Conservation (phyloP, 495 filamentous ascomycete genomes). For the Neohortaea acidophila region DNA sequence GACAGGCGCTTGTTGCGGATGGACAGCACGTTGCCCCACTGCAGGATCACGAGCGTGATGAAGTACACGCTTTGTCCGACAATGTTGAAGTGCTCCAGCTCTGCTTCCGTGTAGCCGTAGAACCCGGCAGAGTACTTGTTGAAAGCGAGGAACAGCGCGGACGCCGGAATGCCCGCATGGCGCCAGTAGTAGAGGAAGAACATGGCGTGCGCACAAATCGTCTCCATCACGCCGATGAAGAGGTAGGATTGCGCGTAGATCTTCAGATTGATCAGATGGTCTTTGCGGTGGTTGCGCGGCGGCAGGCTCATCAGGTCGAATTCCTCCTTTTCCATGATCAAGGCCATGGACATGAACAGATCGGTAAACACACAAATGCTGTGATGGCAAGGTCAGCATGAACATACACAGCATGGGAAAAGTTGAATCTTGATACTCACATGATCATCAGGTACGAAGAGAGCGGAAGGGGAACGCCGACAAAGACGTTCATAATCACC, state of each 20-base stretch:
- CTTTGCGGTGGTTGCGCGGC: slow-evolving; percentile 20
- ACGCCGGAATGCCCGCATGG: slow-evolving; percentile 32
- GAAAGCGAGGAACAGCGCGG: slow-evolving; percentile 33
- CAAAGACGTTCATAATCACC: slow-evolving; percentile 26
- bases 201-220: slow-evolving; percentile 35
- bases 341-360: slow-evolving; percentile 21
- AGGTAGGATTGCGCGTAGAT: slow-evolving; percentile 38
- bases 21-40: slow-evolving; percentile 54
- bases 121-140: slow-evolving; percentile 34
- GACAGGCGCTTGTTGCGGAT: slow-evolving; percentile 50
- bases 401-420: too few species aligned
- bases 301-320: slow-evolving; percentile 23
- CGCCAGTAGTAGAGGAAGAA: slow-evolving; percentile 38
- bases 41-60: slow-evolving; percentile 54
- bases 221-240: slow-evolving; percentile 37
- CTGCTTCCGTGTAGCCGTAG: slow-evolving; percentile 31
- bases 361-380: slow-evolving; percentile 30
- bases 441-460: slow-evolving; percentile 23
- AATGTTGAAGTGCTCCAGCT: slow-evolving; percentile 31
- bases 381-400: too few species aligned
- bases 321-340: slow-evolving; percentile 26
- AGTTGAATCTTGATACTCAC: too few species aligned
- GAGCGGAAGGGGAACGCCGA: slow-evolving; percentile 28
- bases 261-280: slow-evolving; percentile 34
- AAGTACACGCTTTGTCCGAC: slow-evolving; percentile 44